Percentiles rank a stretch among this genome's conserved stretches.
phyloP scores from a whole-genome alignment of 768 basidiomycete species.

The Phaffia tasmanica region DNA sequence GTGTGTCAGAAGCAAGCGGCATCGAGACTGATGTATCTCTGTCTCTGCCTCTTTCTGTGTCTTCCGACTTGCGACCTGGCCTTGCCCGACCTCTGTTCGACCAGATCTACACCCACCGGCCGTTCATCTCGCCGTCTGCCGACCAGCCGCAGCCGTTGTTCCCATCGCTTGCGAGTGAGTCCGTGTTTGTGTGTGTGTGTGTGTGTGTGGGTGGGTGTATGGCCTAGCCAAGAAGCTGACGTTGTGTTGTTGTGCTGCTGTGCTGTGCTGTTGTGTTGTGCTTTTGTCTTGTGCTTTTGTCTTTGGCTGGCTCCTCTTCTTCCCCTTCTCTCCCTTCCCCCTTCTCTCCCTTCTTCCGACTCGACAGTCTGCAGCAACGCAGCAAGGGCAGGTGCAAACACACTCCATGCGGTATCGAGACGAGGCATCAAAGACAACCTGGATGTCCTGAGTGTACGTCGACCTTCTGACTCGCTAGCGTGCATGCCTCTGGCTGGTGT shows the following conservation, averaged over 20 bases:
- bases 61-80: no score
- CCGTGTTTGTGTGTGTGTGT: conserved; percentile 61
- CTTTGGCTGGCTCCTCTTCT: background rate
- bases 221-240: conserved; percentile 44
- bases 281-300: background rate
- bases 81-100: no score
- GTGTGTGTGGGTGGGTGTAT: no score
- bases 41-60: background rate
- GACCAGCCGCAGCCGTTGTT: conserved; percentile 47
- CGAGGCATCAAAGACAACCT: no score
- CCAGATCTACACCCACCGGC: conserved; percentile 67
- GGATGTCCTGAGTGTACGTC: no score
- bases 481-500: no score
- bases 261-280: background rate
- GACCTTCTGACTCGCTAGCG: no score
- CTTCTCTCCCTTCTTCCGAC: conserved; percentile 3
- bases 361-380: background rate
- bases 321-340: background rate
- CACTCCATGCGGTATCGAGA: no score
- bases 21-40: background rate
- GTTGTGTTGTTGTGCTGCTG: background rate
- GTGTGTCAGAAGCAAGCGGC: no score
- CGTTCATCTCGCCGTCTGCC: conserved; percentile 58
- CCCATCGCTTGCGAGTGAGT: conserved; percentile 60
- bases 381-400: no score